Percentiles rank a stretch among this genome's conserved stretches.
Evolutionary conservation across 75 land plant species (phyloP).

Genomic region (Chamaecyparis obtusa): DNA sequence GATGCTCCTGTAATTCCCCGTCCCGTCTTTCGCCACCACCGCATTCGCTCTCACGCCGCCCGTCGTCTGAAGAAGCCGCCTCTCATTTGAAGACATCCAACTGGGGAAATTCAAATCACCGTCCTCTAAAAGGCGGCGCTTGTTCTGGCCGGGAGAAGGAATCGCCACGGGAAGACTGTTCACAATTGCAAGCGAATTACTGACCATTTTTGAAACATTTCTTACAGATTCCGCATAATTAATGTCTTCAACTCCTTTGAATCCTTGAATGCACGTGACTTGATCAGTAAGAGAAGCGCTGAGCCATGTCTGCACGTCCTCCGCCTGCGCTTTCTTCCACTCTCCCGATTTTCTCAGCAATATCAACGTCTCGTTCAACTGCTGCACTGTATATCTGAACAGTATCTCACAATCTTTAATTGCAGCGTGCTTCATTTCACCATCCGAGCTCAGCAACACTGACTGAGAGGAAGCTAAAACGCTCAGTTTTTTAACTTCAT

Average conservation of each 20-base stretch:
- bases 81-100: constrained; percentile 11
- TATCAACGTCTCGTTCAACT: background rate
- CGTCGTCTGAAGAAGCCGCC: constrained; percentile 8
- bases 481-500: background rate
- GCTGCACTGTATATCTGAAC: background rate
- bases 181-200: background rate
- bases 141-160: background rate
- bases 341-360: background rate
- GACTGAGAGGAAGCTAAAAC: background rate
- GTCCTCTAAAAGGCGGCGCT: background rate
- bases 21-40: constrained; percentile 36
- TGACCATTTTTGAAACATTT: background rate
- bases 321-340: background rate
- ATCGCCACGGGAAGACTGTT: background rate
- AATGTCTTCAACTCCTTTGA: background rate
- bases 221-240: background rate
- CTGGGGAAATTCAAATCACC: background rate
- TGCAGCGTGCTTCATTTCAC: background rate
- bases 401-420: background rate
- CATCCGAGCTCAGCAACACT: background rate
- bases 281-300: constrained; percentile 7
- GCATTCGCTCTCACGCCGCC: constrained; percentile 9
- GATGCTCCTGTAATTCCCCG: constrained; percentile 18
- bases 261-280: background rate
- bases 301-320: constrained; percentile 14